Percentiles rank a stretch among this genome's conserved stretches.
Evolutionary conservation across 179 eudicot species (phyloP).

Genomic region (Gypsophila paniculata): DNA sequence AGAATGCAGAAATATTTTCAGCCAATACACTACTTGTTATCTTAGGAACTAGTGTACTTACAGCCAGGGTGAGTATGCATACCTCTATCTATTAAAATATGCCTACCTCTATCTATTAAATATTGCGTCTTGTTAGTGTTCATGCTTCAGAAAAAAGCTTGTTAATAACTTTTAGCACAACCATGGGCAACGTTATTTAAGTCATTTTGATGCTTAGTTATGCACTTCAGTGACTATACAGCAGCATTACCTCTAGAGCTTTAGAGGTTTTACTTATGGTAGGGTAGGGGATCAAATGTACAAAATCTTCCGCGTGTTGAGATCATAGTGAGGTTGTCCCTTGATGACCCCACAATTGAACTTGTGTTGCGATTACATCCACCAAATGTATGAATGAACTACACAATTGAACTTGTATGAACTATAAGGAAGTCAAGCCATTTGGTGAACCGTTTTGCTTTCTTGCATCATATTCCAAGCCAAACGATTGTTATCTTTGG

Average conservation of each 20-base stretch:
- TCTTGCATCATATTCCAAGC: neutral
- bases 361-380: neutral
- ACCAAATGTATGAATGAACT: neutral
- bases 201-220: neutral
- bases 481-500: neutral
- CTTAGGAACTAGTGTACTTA: constrained; percentile 91
- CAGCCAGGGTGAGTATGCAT: constrained; percentile 69
- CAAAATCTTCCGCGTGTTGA: neutral
- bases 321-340: neutral
- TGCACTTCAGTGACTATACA: constrained; percentile 4
- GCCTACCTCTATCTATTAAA: no score
- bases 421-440: neutral
- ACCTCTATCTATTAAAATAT: constrained; percentile 2
- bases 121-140: constrained; percentile 3
- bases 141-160: neutral
- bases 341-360: neutral
- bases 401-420: no score
- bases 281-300: neutral
- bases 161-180: no score
- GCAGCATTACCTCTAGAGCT: neutral
- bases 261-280: neutral
- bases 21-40: constrained; percentile 96
- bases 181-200: neutral
- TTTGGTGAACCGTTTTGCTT: neutral
- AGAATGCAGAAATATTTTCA: constrained; percentile 96